Evolutionary conservation across 352 stramenopile genomes (phyloP).

Genomic region (Blastocystis sp.): DNA sequence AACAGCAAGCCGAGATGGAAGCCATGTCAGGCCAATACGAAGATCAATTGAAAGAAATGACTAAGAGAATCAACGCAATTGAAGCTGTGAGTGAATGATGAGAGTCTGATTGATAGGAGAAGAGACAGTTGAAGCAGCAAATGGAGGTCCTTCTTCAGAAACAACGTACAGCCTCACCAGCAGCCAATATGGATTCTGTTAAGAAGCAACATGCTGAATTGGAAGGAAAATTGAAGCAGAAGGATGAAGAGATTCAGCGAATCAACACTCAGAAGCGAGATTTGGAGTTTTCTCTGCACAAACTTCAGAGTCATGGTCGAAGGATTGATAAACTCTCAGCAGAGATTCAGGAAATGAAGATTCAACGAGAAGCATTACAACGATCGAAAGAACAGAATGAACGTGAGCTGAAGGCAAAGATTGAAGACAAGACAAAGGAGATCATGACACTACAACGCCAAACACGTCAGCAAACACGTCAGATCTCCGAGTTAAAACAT

Average conservation of each 20-base stretch:
- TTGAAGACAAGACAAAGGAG: slow-evolving; percentile 51
- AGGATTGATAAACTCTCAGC: background rate
- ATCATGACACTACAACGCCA: slow-evolving; percentile 20
- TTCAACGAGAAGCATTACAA: background rate
- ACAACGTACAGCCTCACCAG: background rate
- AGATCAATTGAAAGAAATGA: slow-evolving; percentile 26
- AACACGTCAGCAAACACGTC: background rate
- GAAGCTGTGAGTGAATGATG: background rate
- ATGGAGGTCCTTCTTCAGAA: background rate
- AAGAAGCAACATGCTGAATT: background rate
- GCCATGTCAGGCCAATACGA: slow-evolving; percentile 24
- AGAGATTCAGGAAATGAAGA: slow-evolving; percentile 45
- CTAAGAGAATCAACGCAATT: background rate
- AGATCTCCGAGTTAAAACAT: slow-evolving; percentile 39
- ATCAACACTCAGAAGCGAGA: slow-evolving; percentile 23
- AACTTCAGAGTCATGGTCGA: background rate
- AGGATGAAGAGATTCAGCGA: background rate
- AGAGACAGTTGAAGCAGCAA: background rate
- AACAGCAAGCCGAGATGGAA: slow-evolving; percentile 15
- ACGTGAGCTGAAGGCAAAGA: background rate
- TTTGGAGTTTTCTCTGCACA: background rate
- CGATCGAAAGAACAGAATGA: slow-evolving; percentile 10
- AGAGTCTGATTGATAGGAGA: background rate
- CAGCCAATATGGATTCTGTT: background rate
- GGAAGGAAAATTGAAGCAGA: background rate